Evolutionary conservation across 1,284 basidiomycete species (phyloP).

Genomic region (Mycosarcoma mackinlayi): DNA sequence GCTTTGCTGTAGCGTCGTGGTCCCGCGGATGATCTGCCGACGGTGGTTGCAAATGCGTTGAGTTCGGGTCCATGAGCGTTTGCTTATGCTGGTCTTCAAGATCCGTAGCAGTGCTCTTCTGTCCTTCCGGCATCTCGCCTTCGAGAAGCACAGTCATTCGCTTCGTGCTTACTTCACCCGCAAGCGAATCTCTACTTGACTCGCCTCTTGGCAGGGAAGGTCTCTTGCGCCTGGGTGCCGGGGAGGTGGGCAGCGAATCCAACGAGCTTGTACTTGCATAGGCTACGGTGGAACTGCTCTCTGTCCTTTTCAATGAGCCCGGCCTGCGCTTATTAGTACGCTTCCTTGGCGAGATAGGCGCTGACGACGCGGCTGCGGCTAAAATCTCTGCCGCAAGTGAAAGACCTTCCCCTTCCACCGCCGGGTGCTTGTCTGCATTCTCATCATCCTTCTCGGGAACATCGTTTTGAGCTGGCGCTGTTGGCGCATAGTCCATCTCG

Average conservation of each 20-base stretch:
- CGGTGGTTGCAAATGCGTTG: too few species aligned
- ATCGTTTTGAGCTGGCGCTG: neutral
- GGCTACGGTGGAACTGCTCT: slow-evolving; percentile 32
- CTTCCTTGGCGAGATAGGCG: slow-evolving; percentile 17
- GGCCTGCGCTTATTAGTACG: slow-evolving; percentile 20
- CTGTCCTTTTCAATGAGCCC: slow-evolving; percentile 18
- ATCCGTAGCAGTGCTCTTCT: slow-evolving; percentile 1
- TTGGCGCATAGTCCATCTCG: slow-evolving; percentile 44
- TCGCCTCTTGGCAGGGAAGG: slow-evolving; percentile 20
- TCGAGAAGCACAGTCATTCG: slow-evolving; percentile 58
- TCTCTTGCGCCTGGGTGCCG: slow-evolving; percentile 27
- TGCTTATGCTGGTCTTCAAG: slow-evolving; percentile 2
- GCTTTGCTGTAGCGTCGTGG: too few species aligned
- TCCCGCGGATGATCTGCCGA: too few species aligned
- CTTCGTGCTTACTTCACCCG: slow-evolving; percentile 25
- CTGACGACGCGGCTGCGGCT: slow-evolving; percentile 26
- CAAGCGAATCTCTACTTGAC: slow-evolving; percentile 19
- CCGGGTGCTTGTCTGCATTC: neutral
- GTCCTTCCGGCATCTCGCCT: slow-evolving; percentile 57
- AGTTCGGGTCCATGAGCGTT: neutral
- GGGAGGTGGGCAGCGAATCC: slow-evolving; percentile 31
- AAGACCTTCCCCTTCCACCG: slow-evolving; percentile 4
- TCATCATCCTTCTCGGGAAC: neutral
- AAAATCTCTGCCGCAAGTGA: slow-evolving; percentile 35
- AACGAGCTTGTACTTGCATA: slow-evolving; percentile 19